Conservation (phyloP, 2,329 filamentous ascomycete genomes). For the Calonectria honghensis region DNA sequence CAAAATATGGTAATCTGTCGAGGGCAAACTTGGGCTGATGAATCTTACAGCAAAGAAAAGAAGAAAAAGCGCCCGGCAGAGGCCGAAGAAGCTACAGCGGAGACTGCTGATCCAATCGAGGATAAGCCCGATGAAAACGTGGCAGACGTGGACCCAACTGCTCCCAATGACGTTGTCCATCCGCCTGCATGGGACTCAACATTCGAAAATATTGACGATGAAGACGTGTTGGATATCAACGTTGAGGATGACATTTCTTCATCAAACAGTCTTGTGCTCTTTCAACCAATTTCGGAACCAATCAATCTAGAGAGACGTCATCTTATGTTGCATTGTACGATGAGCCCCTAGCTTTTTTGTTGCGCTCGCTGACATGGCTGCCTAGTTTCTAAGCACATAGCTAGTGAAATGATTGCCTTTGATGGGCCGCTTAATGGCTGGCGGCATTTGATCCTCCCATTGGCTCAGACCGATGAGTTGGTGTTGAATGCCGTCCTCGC, state of each 20-base stretch:
- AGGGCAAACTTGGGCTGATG: not conserved
- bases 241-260: conserved; percentile 23
- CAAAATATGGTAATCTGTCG: not conserved
- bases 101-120: not conserved
- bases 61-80: not conserved
- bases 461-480: conserved; percentile 45
- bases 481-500: conserved; percentile 52
- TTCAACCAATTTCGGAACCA: conserved; percentile 40
- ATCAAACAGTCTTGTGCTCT: conserved; percentile 10
- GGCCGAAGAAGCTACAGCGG: no score
- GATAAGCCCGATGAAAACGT: not conserved
- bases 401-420: conserved; percentile 52
- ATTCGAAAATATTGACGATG: not conserved
- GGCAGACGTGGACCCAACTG: not conserved
- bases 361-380: not conserved
- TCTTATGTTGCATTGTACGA: conserved; percentile 46
- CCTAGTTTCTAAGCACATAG: conserved; percentile 48
- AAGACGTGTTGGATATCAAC: fast-evolving
- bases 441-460: conserved; percentile 49
- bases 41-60: conserved; percentile 15
- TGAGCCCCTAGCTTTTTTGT: fast-evolving
- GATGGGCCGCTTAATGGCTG: conserved; percentile 54
- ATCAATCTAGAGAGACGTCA: conserved; percentile 45
- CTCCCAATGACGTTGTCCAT: not conserved
- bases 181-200: not conserved